Evolutionary conservation across 805 yeast species (phyloP), one percentile per base, ranked within the genome.

Genomic region (Tetrapisispora nanseiensis): DNA sequence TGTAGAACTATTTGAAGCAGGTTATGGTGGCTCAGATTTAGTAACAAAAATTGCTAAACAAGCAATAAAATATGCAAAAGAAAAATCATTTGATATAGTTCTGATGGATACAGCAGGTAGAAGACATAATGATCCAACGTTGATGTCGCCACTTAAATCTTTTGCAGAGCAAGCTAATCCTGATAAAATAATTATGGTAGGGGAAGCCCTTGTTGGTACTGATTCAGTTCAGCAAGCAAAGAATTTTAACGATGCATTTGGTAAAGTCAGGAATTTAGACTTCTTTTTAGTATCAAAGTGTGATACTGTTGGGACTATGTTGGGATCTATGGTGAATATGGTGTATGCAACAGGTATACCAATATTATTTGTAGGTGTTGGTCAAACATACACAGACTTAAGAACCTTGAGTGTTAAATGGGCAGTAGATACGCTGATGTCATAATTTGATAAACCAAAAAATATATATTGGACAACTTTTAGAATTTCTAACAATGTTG

Each of bases 41-140:
- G 97, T 95, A 7, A 94, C 95, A 1, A 82, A 83, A 45, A 86
- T 90, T 44, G 97, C 97, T 20, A 84, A 79, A 46, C 85, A 82
- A 64, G 96, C 97, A 0, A 85, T 90, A 33, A 79, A 82, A 47
- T 75, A 76, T 57, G 98, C 94, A 1, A 67, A 71, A 27, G 75
- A 74, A 44, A 70, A 84, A 37, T 65, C 70, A 5, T 90, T 75
- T 56, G 97, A 90, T 59, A 80, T 92, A 24, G 94, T 90, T 5
- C 69, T 90, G 48, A 84, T 90, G 72, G 98, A 90, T 63, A 90
- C 98, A 4, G 98, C 98, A 0, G 98, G 98, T 34, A 76, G 98
- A 67, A 79, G 97, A 43, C 98, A 92, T 58, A 86, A 90, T 51
- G 97, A 92, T 61, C 82, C 92, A 15, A 80, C 90, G 44, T 71